Base-by-base conservation (phyloP, 73 alveolate genomes). In the Blepharisma stoltei region DNA sequence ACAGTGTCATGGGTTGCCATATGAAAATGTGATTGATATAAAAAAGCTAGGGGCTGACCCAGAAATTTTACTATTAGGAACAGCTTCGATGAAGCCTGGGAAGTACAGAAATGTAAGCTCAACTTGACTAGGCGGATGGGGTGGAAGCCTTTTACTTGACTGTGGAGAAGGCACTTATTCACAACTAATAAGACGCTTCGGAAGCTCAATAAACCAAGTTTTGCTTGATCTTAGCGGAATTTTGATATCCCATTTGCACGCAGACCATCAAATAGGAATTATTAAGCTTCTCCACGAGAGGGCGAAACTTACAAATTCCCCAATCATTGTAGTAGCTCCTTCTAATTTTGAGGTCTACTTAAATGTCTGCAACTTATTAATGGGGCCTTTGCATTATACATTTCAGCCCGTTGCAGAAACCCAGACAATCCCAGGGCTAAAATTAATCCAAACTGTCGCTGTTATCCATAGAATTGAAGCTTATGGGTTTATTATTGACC, bases 191-290 rank as follows among this genome's bases (percentile, higher is more conserved):
- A 86, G 83, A 70, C 71, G 84, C 75, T 87, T 43, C 70, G 94
- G 94, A 46, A 78, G 23, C 46, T 83, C 82, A 20, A 91, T 90
- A 46, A 71, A 84, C 47, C 90, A 94, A 47, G 83, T 83, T 44
- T 83, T 89, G 7, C 7, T 43, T 50, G 90, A 93, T 54, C 81
- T 93, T 5, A 88, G 87, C 14, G 84, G 89, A 50, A 85, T 95
- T 38, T 92, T 94, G 43, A 84, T 97, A 21, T 92, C 98, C 53
- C 99, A 97, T 84, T 84, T 94, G 41, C 99, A 97, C 82, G 98
- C 98, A 41, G 99, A 97, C 76, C 99, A 97, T 84, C 93, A 93
- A 85, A 77, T 97, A 14, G 99, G 99, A 53, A 78, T 95, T 32
- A 48, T 89, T 47, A 90, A 91, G 86, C 50, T 95, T 7, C 78